A percentile compares a stretch with the other conserved stretches of the same genome.
phyloP scores from a whole-genome alignment of 2,329 filamentous ascomycete genomes.

The Polytolypa hystricis region DNA sequence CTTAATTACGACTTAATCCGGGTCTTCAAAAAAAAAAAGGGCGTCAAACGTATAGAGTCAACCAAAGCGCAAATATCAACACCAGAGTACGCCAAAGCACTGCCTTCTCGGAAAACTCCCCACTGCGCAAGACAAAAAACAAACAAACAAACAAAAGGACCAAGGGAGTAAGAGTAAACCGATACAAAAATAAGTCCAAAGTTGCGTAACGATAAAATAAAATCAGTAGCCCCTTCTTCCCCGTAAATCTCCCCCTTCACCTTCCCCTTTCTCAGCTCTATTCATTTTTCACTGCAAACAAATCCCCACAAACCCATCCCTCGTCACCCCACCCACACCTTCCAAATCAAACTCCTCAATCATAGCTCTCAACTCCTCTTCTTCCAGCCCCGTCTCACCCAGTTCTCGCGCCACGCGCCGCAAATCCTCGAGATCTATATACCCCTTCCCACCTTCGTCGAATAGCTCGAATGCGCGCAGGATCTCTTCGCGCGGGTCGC shows the following conservation, averaged over 20 bases:
- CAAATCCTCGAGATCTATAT: slow-evolving; percentile 81
- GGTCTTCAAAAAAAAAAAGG: too few relatives aligned
- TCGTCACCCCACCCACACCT: slow-evolving; percentile 65
- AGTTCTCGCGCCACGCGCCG: slow-evolving; percentile 78
- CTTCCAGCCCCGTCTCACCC: slow-evolving; percentile 74
- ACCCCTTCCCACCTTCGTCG: slow-evolving; percentile 82
- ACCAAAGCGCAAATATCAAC: too few relatives aligned
- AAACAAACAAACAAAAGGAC: not conserved
- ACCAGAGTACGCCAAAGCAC: not conserved
- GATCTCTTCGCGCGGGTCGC: slow-evolving; percentile 86
- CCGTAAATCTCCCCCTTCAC: not conserved
- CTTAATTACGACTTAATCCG: too few relatives aligned
- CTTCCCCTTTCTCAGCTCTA: not conserved
- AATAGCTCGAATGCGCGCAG: slow-evolving; percentile 85
- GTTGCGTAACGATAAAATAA: not conserved
- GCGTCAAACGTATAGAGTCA: too few relatives aligned
- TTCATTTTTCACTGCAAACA: slow-evolving; percentile 43
- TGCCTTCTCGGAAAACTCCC: not conserved
- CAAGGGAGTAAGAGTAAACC: not conserved
- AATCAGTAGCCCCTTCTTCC: not conserved
- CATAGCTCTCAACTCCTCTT: slow-evolving; percentile 89
- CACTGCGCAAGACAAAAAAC: not conserved
- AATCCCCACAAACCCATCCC: slow-evolving; percentile 57
- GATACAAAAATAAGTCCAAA: not conserved
- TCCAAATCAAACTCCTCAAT: slow-evolving; percentile 96